phyloP scores from a whole-genome alignment of 768 basidiomycete species.

The Hygrocybe coccinea region DNA sequence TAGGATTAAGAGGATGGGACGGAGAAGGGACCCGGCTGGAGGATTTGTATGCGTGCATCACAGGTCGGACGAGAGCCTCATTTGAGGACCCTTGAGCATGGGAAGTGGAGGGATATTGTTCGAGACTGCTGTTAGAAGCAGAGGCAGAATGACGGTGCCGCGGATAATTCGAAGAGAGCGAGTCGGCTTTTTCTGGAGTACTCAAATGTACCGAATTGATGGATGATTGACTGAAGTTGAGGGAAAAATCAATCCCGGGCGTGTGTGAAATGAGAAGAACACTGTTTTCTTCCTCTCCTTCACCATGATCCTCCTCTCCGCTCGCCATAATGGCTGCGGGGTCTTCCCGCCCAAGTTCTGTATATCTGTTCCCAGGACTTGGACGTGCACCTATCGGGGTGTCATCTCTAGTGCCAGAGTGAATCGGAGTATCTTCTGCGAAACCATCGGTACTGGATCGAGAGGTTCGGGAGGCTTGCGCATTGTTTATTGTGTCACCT shows the following conservation, averaged over 20 bases:
- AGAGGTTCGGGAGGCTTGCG: no score
- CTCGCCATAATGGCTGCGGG: neutral
- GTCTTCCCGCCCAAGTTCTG: neutral
- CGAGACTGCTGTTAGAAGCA: no score
- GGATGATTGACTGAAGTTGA: neutral
- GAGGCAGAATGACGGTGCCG: neutral
- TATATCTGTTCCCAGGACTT: neutral
- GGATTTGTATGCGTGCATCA: no score
- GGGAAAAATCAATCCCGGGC: neutral
- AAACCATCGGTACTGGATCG: no score
- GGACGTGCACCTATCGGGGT: no score
- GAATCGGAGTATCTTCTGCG: no score
- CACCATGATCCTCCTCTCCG: neutral
- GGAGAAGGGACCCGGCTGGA: no score
- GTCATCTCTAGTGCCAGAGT: no score
- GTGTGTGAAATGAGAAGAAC: neutral
- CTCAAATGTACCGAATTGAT: neutral
- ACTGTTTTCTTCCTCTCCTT: neutral
- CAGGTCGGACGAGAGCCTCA: no score
- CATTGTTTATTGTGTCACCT: no score
- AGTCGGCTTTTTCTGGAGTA: slow-evolving; percentile 15
- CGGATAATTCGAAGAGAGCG: neutral
- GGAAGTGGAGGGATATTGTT: neutral
- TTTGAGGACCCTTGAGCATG: neutral
- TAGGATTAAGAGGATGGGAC: no score